These are phyloP conservation scores for Amylostereum chailletii DNA, from an alignment of 1,284 basidiomycete species.

Conservation along the genomic window DNA sequence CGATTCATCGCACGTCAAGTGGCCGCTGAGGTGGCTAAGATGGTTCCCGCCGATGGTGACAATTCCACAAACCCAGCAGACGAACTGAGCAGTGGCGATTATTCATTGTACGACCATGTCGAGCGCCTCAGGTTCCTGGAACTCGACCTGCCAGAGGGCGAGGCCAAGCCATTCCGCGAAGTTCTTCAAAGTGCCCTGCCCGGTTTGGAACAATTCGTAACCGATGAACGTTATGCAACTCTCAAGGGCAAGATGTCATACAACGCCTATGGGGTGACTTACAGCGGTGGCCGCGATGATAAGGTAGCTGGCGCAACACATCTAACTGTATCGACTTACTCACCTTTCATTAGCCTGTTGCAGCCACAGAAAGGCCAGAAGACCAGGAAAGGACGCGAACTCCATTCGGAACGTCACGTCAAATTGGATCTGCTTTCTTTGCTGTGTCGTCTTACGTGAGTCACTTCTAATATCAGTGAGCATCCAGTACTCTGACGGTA, in stretches of 20 bases:
- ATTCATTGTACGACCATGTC: slow-evolving; percentile 64
- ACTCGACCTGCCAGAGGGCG: slow-evolving; percentile 34
- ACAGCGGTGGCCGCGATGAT: slow-evolving; percentile 54
- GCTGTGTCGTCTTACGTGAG: slow-evolving; percentile 65
- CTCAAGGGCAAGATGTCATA: slow-evolving; percentile 65
- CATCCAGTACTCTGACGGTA: neutral
- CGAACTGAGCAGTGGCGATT: slow-evolving; percentile 42
- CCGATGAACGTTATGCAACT: slow-evolving; percentile 52
- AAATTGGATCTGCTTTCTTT: slow-evolving; percentile 68
- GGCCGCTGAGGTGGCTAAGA: slow-evolving; percentile 51
- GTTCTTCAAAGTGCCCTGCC: slow-evolving; percentile 58
- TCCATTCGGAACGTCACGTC: slow-evolving; percentile 60
- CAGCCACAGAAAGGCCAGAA: slow-evolving; percentile 44
- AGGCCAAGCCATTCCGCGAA: slow-evolving; percentile 40
- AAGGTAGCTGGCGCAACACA: slow-evolving; percentile 36
- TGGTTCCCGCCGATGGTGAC: slow-evolving; percentile 25
- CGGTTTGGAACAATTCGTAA: slow-evolving; percentile 62
- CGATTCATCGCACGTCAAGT: slow-evolving; percentile 67
- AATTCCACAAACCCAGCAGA: slow-evolving; percentile 5
- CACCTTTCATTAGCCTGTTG: slow-evolving; percentile 31
- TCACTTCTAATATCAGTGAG: slow-evolving; percentile 4
- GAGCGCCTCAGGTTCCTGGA: slow-evolving; percentile 66
- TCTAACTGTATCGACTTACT: neutral
- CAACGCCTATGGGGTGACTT: slow-evolving; percentile 66
- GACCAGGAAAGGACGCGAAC: slow-evolving; percentile 66